phyloP scores from a whole-genome alignment of 78 protist species.

The Guillardia theta region DNA sequence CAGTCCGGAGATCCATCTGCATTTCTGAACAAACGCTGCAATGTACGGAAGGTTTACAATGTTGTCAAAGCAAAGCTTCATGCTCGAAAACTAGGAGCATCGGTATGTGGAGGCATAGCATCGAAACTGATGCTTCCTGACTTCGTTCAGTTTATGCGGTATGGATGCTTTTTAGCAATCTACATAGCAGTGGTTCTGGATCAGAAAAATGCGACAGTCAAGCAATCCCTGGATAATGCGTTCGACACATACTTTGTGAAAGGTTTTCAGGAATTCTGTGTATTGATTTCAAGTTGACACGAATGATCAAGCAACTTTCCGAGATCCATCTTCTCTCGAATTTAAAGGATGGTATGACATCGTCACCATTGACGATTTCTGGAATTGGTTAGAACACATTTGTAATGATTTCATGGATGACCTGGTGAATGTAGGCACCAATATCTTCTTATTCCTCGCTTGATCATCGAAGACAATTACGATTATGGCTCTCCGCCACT shows the following conservation, averaged over 20 bases:
- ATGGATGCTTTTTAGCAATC: not conserved
- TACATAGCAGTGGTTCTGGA: not conserved
- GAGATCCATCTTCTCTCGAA: not conserved
- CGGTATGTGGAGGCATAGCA: too few relatives aligned
- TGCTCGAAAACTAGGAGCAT: not conserved
- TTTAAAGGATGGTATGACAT: not conserved
- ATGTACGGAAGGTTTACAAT: not conserved
- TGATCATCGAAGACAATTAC: too few relatives aligned
- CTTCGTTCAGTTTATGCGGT: not conserved
- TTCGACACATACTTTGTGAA: not conserved
- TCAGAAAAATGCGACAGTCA: not conserved
- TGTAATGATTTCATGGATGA: too few relatives aligned
- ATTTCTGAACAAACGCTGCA: too few relatives aligned
- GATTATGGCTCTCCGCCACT: too few relatives aligned
- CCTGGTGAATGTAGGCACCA: too few relatives aligned
- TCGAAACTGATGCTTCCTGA: too few relatives aligned
- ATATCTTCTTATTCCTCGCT: too few relatives aligned
- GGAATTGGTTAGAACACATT: not conserved
- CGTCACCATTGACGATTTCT: not conserved
- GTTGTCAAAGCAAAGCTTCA: not conserved
- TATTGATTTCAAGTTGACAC: not conserved
- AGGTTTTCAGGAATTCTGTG: too few relatives aligned
- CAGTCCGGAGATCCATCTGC: too few relatives aligned
- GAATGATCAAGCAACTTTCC: not conserved
- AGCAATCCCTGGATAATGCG: too few relatives aligned